Conservation (phyloP, 2,329 filamentous ascomycete genomes). For the Fusarium praegraminearum region DNA sequence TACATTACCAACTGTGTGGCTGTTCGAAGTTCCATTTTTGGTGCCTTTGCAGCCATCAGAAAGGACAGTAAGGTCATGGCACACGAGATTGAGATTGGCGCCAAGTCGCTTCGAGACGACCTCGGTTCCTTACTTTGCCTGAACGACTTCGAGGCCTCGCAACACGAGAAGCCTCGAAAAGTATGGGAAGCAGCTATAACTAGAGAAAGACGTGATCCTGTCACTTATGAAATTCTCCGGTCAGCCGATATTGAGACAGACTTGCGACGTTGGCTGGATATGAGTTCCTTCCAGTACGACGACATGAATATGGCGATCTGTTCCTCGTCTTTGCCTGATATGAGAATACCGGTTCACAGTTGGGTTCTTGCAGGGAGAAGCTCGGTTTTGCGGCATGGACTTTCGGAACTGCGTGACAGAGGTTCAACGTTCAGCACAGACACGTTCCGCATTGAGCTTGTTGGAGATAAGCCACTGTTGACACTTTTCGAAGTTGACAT, state of each 20-base stretch:
- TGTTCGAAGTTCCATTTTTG: conserved; percentile 89
- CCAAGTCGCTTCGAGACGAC: conserved; percentile 80
- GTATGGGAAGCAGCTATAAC: conserved; percentile 49
- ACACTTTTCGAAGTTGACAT: conserved; percentile 79
- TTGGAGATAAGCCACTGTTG: conserved; percentile 66
- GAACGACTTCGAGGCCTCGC: conserved; percentile 64
- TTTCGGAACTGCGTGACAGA: conserved; percentile 66
- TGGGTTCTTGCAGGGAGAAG: conserved; percentile 85
- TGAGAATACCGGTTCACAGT: conserved; percentile 83
- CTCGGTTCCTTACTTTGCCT: conserved; percentile 78
- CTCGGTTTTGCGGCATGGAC: conserved; percentile 70
- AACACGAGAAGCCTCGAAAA: conserved; percentile 58
- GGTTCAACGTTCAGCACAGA: conserved; percentile 46
- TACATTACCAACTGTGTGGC: conserved; percentile 86
- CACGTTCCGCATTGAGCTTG: conserved; percentile 52
- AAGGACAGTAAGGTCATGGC: conserved; percentile 86
- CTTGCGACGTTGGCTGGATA: conserved; percentile 62
- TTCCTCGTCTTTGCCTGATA: conserved; percentile 72
- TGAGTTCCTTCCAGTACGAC: conserved; percentile 55
- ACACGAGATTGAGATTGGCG: conserved; percentile 73
- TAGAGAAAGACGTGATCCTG: conserved; percentile 61
- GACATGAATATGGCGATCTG: conserved; percentile 61
- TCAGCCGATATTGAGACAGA: conserved; percentile 76
- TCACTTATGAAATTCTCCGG: conserved; percentile 67
- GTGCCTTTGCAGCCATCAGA: conserved; percentile 88